Conservation (phyloP, 495 filamentous ascomycete species). For the Hypoxylon fragiforme region DNA sequence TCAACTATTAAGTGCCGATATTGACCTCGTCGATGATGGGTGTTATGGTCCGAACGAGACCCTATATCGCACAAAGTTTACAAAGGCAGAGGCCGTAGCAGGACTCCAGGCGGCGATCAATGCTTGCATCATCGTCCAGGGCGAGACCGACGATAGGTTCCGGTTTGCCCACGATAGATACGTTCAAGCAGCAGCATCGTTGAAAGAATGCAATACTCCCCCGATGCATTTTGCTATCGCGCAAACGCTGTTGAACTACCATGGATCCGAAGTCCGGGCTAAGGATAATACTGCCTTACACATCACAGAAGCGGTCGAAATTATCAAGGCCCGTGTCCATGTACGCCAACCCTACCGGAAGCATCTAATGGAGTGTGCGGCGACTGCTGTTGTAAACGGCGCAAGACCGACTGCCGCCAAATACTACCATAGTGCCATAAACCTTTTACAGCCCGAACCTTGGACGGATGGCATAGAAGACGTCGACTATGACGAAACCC, state of each 20-base stretch:
- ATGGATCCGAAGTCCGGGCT: conserved; percentile 55
- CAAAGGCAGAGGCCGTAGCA: conserved; percentile 62
- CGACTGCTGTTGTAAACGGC: conserved; percentile 74
- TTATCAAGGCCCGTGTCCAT: conserved; percentile 66
- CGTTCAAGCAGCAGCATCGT: conserved; percentile 68
- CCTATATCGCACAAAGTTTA: conserved; percentile 31
- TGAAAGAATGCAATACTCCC: conserved; percentile 68
- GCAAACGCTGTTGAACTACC: conserved; percentile 73
- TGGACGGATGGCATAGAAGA: conserved; percentile 75
- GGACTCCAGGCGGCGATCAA: conserved; percentile 79
- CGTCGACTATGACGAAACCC: conserved; percentile 81
- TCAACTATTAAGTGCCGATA: conserved; percentile 70
- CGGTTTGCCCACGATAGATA: conserved; percentile 85
- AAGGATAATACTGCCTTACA: conserved; percentile 75
- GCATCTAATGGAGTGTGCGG: conserved; percentile 74
- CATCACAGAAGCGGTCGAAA: conserved; percentile 70
- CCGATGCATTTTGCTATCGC: conserved; percentile 90
- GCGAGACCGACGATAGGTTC: conserved; percentile 73
- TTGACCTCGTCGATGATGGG: conserved; percentile 54
- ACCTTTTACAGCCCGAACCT: conserved; percentile 74
- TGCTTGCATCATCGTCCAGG: conserved; percentile 72
- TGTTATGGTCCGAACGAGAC: conserved; percentile 22
- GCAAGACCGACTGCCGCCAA: conserved; percentile 76
- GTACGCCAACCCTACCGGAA: conserved; percentile 67
- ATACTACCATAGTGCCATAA: conserved; percentile 74